Conservation (phyloP, 1,139 yeast genomes). For the Candida pseudocylindracea region DNA sequence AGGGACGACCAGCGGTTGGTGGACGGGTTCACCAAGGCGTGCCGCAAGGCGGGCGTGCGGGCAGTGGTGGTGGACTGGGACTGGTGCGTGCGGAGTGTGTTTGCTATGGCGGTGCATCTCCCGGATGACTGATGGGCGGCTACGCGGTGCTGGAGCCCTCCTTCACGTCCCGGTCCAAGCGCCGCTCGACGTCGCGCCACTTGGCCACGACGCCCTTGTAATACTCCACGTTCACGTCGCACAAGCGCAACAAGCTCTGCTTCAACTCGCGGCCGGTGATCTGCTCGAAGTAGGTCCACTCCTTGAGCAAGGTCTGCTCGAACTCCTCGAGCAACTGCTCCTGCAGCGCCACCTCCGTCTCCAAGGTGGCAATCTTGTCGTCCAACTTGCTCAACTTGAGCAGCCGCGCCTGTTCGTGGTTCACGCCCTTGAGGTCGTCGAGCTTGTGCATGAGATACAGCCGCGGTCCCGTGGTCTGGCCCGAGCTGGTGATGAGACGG, state of each 20-base stretch:
- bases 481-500: conserved; percentile 9
- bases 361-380: conserved; percentile 12
- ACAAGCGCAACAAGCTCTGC: conserved; percentile 41
- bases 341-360: conserved; percentile 33
- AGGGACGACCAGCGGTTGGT: conserved; percentile 7
- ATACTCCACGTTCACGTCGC: conserved; percentile 57
- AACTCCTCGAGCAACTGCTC: conserved; percentile 24
- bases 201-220: conserved; percentile 50
- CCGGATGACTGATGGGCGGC: too few relatives aligned
- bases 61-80: conserved; percentile 36
- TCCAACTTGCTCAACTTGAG: conserved; percentile 15
- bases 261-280: conserved; percentile 65
- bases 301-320: conserved; percentile 57
- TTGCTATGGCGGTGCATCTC: conserved; percentile 4
- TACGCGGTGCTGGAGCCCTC: too few relatives aligned
- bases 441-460: too few relatives aligned
- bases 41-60: conserved; percentile 12
- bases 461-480: conserved; percentile 5
- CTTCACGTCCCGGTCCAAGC: not conserved
- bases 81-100: conserved; percentile 41
- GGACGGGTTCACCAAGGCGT: conserved; percentile 12
- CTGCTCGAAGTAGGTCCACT: conserved; percentile 63
- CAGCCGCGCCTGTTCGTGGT: conserved; percentile 4
- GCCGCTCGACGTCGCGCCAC: conserved; percentile 40
- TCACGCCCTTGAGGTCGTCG: conserved; percentile 11